These are phyloP conservation scores for Rhodosporidiobolus sp. DNA, from an alignment of 768 basidiomycete genomes.

Conservation along the genomic window DNA sequence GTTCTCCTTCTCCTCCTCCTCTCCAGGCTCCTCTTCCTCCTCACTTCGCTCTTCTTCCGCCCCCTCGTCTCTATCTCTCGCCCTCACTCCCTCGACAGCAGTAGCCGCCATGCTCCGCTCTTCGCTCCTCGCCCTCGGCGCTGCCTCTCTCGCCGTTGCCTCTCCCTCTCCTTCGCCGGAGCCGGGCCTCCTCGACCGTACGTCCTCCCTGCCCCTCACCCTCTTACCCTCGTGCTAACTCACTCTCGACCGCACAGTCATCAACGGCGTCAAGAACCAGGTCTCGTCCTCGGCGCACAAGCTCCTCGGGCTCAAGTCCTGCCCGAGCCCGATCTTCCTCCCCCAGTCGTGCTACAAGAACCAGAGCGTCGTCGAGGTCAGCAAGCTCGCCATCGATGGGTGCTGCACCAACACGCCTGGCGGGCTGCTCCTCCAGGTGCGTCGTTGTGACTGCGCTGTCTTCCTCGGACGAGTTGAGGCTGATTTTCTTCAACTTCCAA, in stretches of 20 bases:
- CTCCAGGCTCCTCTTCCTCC: not conserved
- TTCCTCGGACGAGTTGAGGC: too few relatives aligned
- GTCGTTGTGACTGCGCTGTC: too few relatives aligned
- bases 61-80: not conserved
- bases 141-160: not conserved
- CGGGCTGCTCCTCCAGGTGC: not conserved
- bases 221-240: too few relatives aligned
- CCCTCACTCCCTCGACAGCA: too few relatives aligned
- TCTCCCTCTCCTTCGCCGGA: not conserved
- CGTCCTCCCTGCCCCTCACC: too few relatives aligned
- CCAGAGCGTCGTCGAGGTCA: not conserved
- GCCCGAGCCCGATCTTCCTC: constrained; percentile 9
- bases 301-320: constrained; percentile 5
- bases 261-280: not conserved
- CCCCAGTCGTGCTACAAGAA: constrained; percentile 1
- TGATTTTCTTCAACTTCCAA: too few relatives aligned
- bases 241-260: too few relatives aligned
- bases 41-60: too few relatives aligned
- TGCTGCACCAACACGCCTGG: constrained; percentile 38
- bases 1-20: not conserved
- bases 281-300: not conserved
- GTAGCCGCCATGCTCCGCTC: too few relatives aligned
- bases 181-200: not conserved
- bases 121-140: too few relatives aligned
- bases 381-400: not conserved